A percentile compares a stretch with the other conserved stretches of the same genome.
Evolutionary conservation across 139 green algal genomes (phyloP).

Genomic region (Klebsormidium nitens): DNA sequence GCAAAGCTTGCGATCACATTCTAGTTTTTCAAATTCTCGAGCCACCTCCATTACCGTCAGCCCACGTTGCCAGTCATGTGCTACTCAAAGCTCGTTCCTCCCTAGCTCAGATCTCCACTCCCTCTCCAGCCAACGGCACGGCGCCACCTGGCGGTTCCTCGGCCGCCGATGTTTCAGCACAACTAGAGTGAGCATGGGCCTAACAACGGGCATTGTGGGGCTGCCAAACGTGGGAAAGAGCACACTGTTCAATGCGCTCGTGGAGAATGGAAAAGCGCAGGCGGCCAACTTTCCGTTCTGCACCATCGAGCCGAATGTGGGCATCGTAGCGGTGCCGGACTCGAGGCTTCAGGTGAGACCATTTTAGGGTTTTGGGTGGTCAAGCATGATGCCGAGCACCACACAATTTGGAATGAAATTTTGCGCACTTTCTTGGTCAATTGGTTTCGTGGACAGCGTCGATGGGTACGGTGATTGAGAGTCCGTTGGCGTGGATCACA

Average conservation of each 20-base stretch:
- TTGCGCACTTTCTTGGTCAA: too few species aligned
- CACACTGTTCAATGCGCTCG: conserved; percentile 96
- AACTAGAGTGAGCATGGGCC: conserved; percentile 37
- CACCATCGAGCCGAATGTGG: conserved; percentile 92
- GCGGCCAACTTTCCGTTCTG: conserved; percentile 98
- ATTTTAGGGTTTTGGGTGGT: too few species aligned
- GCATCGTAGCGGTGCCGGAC: conserved; percentile 68
- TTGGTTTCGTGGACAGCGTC: too few species aligned
- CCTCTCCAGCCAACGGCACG: not conserved
- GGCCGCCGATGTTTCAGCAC: not conserved
- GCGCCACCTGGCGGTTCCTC: not conserved
- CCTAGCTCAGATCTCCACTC: not conserved
- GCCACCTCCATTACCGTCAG: too few species aligned
- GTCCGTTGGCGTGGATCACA: too few species aligned
- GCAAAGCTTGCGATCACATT: too few species aligned
- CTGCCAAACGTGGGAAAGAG: conserved; percentile 94
- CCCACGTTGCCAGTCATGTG: too few species aligned
- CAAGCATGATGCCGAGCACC: too few species aligned
- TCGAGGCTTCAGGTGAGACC: conserved; percentile 44
- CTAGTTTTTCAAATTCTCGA: too few species aligned
- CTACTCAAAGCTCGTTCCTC: not conserved
- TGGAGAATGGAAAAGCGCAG: conserved; percentile 74
- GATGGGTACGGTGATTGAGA: too few species aligned
- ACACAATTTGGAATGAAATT: too few species aligned
- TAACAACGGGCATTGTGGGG: conserved; percentile 90